Base-by-base conservation (phyloP, 257 asterid genomes). In the Nemophila menziesii region DNA sequence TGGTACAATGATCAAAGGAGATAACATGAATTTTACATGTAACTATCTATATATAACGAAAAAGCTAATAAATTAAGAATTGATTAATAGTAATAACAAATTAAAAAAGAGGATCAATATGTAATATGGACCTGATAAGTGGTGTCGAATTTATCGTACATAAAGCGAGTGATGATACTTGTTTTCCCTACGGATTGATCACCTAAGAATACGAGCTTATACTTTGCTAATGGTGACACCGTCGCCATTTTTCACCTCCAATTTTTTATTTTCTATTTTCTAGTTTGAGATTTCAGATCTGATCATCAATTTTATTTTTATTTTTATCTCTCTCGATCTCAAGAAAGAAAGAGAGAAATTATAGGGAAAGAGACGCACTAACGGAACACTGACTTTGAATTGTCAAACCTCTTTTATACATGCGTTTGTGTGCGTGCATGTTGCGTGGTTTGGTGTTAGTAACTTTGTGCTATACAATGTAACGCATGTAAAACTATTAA, bases 151-250 rank as follows among this genome's bases (percentile, higher is more conserved):
- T 77, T 77, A 52, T 77, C 89, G 63, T 74, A 77, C 93, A 74
- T 74, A 69, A 81, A 77, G 33, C 85, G 93, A 38, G 85, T 81
- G 70, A 74, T 81, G 79, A 80, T 80, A 75, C 85, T 77, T 62
- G 89, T 77, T 72, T 79, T 79, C 27, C 86, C 86, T 23, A 73
- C 84, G 33, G 92, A 79, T 59, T 74, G 89, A 74, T 80, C 89
- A 15, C 85, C 93, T 54, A 77, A 63, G 57, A 80, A 77, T 52
- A 81, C 89, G 57, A 81, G 66, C 65, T 81, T 81, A 65, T 74
- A 78, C 73, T 78, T 81, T 3, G 93, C 93, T 48, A 81, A 57
- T 43, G 90, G 90, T 46, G 93, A 78, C 58, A 81, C 86, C 73
- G 57, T 79, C 56, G 89, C 82, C 89, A 77, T 77, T 59, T 50